These are phyloP conservation scores for Lecanosticta acicola DNA, from an alignment of 2,329 filamentous ascomycete genomes.

Conservation along the genomic window DNA sequence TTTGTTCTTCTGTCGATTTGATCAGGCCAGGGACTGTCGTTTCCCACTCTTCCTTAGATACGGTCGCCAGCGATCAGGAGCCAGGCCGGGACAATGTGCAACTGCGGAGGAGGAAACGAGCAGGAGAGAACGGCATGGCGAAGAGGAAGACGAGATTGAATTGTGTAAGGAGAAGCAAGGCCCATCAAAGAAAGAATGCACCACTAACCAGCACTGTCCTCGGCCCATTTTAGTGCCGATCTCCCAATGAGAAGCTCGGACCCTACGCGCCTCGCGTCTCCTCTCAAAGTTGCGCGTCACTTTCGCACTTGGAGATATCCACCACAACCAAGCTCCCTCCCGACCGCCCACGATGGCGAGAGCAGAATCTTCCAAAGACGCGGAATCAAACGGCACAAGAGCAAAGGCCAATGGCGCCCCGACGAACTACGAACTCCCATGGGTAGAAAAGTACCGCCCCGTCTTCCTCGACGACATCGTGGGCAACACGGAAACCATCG, in stretches of 20 bases:
- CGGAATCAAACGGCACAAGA: slow-evolving; percentile 40
- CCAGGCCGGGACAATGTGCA: not conserved
- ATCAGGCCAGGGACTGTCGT: too few species aligned
- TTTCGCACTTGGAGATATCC: too few species aligned
- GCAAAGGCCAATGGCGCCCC: slow-evolving; percentile 35
- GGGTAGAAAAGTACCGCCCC: slow-evolving; percentile 97
- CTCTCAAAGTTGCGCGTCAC: not conserved
- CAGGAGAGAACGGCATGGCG: too few species aligned
- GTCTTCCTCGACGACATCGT: slow-evolving; percentile 95
- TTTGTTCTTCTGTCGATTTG: not conserved
- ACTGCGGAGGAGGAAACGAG: not conserved
- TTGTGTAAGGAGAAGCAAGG: not conserved
- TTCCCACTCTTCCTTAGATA: not conserved
- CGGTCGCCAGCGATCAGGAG: not conserved
- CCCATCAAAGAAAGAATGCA: not conserved
- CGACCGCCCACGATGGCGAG: slow-evolving; percentile 36
- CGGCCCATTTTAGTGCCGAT: not conserved
- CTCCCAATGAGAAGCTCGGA: not conserved
- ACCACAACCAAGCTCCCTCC: not conserved
- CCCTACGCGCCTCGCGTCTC: not conserved
- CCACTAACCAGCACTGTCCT: too few species aligned
- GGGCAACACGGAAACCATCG: slow-evolving; percentile 95
- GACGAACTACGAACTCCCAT: slow-evolving; percentile 69
- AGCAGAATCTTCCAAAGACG: slow-evolving; percentile 47
- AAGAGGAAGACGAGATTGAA: not conserved